A percentile compares a stretch with the other conserved stretches of the same genome.
phyloP scores from a whole-genome alignment of 805 yeast genomes.

The Aciculoconidium aculeatum region DNA sequence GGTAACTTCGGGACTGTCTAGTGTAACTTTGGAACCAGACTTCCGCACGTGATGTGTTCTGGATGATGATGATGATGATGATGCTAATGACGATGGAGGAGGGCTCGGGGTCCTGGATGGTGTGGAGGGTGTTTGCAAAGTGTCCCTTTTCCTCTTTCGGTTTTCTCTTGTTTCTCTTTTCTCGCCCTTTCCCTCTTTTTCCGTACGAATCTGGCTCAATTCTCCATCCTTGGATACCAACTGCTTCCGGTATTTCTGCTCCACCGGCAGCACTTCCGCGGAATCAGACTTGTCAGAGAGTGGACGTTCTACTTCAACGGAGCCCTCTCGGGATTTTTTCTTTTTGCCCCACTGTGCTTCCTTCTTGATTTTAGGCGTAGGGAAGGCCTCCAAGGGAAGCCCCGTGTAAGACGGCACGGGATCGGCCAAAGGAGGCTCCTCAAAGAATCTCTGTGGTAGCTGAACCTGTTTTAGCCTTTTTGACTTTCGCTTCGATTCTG shows the following conservation, averaged over 20 bases:
- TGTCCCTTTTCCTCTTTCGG: background rate
- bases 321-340: conserved; percentile 11
- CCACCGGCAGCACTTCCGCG: conserved; percentile 10
- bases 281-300: too few species aligned
- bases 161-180: background rate
- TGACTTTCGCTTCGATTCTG: too few species aligned
- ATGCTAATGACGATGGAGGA: too few species aligned
- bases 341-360: conserved; percentile 49
- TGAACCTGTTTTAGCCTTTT: too few species aligned
- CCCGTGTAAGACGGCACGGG: conserved; percentile 66
- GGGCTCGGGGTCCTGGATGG: too few species aligned
- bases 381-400: conserved; percentile 62
- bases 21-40: too few species aligned
- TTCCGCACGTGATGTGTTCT: too few species aligned
- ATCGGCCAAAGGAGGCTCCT: conserved; percentile 54
- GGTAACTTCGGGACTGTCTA: conserved; percentile 6
- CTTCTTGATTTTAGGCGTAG: conserved; percentile 52
- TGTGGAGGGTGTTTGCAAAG: background rate
- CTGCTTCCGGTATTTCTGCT: conserved; percentile 4
- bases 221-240: conserved; percentile 3
- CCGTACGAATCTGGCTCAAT: background rate
- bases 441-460: too few species aligned
- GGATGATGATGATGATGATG: too few species aligned
- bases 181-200: conserved; percentile 1
- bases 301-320: conserved; percentile 14